Base-by-base conservation (phyloP, 768 basidiomycete genomes). In the Strobilomyces confusus region DNA sequence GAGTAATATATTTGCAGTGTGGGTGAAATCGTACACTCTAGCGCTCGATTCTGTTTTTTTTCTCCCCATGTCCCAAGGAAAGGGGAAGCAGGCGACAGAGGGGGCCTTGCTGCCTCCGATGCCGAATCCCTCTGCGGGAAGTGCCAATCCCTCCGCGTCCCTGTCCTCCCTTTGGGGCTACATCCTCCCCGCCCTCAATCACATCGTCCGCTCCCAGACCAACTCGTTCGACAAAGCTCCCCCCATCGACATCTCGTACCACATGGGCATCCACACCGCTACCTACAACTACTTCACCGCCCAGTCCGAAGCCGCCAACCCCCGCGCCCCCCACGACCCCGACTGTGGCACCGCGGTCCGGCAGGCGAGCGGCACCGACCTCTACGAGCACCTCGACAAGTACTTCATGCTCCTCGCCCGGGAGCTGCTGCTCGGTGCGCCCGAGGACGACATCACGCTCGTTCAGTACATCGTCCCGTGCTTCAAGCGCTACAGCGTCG, bases 201-300 rank as follows among this genome's bases (percentile, higher is more conserved):
- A 89, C 66, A 88, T 89, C 64, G 73, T 89, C 53, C 84, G 84
- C 58, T 80, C 80, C n/a, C 78, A 86, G 26, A 79, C 80, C 29
- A 83, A 84, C 63, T 74, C 77, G 57, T 58, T 73, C 47, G 69
- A 73, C 57, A 87, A 85, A 65, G 81, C 85, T 7, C 87, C 88
- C 33, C 73, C 84, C 13, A 82, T 89, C 60, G 87, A 88, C 58
- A 77, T 86, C 51, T 77, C 72, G 25, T 86, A 87, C 59, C 87
- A 89, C 63, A 81, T 86, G 65, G 86, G 86, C 54, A 84, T 89
- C 37, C 86, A 89, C 68, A 87, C 87, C 19, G 85, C 87, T n/a
- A 82, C 83, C 51, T 89, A 90, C 75, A 87, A 89, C 73, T 89
- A 88, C 80, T 81, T 83, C 64, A 81, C 80, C 49, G 66, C 79